These are phyloP conservation scores for Coemansia sp. DNA, from an alignment of 371 early-diverging fungal genomes.

Conservation along the genomic window DNA sequence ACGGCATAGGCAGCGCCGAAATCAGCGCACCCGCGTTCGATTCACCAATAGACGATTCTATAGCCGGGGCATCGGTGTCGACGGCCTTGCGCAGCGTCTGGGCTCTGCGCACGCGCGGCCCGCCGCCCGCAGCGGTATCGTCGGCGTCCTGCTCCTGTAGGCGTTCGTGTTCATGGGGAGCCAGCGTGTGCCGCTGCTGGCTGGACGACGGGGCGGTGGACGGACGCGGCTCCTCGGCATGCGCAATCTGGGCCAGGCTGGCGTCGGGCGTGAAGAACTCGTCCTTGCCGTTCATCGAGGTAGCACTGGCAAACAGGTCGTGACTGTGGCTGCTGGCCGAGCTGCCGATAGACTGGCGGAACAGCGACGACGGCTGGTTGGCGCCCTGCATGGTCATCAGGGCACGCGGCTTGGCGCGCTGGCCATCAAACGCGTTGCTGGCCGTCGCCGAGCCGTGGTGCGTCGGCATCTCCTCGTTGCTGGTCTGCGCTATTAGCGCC, in stretches of 20 bases:
- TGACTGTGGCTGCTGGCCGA: constrained; percentile 6
- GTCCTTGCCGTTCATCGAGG: constrained; percentile 7
- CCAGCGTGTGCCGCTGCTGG: constrained; percentile 27
- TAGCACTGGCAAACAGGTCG: constrained; percentile 22
- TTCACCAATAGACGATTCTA: constrained; percentile 29
- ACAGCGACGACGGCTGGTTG: constrained; percentile 25
- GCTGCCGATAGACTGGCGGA: constrained; percentile 27
- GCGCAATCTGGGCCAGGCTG: constrained; percentile 27
- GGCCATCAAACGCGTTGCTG: constrained; percentile 5
- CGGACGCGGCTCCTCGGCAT: constrained; percentile 20
- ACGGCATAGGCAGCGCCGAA: constrained; percentile 41
- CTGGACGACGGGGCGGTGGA: constrained; percentile 29
- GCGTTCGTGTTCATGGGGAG: constrained; percentile 3
- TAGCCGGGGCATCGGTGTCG: constrained; percentile 32
- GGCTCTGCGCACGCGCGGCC: constrained; percentile 18
- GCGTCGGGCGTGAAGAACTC: constrained; percentile 39
- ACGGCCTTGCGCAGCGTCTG: constrained; percentile 41
- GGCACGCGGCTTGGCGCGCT: constrained; percentile 17
- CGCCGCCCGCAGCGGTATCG: constrained; percentile 1
- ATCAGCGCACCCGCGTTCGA: constrained; percentile 25
- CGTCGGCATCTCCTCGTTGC: not conserved
- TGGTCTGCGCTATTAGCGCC: not conserved
- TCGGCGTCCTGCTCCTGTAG: not conserved
- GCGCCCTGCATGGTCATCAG: constrained; percentile 14
- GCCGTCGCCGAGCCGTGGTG: constrained; percentile 44